phyloP scores from a whole-genome alignment of 495 filamentous ascomycete genomes.

The Penicillium angulare region DNA sequence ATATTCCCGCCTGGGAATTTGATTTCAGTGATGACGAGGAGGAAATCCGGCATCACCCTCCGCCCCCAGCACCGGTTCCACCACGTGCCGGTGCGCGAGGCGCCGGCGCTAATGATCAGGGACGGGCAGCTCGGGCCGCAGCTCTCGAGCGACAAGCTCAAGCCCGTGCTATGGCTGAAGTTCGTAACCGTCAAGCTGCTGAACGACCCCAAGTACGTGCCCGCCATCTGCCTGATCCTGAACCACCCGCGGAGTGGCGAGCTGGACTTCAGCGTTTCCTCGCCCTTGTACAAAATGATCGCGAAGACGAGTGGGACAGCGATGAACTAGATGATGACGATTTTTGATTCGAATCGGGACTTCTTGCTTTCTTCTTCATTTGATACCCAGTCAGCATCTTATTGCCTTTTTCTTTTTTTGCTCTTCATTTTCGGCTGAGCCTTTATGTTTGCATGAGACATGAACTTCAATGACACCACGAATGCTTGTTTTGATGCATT shows the following conservation, averaged over 20 bases:
- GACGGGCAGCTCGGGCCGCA: constrained; percentile 39
- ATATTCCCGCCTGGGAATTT: constrained; percentile 6
- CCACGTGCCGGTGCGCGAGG: constrained; percentile 24
- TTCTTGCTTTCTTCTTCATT: not conserved
- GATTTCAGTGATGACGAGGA: constrained; percentile 2
- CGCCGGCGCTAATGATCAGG: constrained; percentile 21
- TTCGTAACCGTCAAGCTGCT: constrained; percentile 25
- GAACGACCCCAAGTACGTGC: constrained; percentile 1
- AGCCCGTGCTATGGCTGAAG: constrained; percentile 44
- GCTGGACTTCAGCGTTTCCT: constrained; percentile 53
- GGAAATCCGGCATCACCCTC: constrained; percentile 28
- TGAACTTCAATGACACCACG: constrained; percentile 5
- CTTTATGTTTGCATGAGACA: constrained; percentile 4
- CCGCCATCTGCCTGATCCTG: not conserved
- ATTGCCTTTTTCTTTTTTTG: not conserved
- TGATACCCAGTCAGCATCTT: not conserved
- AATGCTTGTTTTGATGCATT: not conserved
- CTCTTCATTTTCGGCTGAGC: not conserved
- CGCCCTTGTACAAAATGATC: constrained; percentile 53
- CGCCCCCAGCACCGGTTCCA: constrained; percentile 44
- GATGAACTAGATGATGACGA: constrained; percentile 53
- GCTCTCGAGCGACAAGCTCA: constrained; percentile 45
- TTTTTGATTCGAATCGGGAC: constrained; percentile 25
- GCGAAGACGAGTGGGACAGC: constrained; percentile 65
- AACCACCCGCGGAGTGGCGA: constrained; percentile 10